These are phyloP conservation scores for Kwoniella newhampshirensis DNA, from an alignment of 768 basidiomycete species.

Conservation along the genomic window DNA sequence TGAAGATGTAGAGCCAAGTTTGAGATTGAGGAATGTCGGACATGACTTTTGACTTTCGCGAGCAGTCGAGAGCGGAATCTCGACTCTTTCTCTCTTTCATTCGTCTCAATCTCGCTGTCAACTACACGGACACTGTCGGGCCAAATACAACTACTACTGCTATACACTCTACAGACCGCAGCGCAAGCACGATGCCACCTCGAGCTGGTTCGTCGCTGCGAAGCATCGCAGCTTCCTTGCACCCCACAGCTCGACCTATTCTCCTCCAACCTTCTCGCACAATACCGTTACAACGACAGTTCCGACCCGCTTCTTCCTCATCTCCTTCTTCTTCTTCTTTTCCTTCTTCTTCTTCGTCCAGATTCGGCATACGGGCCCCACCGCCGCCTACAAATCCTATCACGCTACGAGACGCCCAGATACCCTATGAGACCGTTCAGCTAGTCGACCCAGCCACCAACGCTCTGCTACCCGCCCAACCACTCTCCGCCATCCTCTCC, in stretches of 20 bases:
- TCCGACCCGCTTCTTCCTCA: background rate
- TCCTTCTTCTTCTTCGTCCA: constrained; percentile 11
- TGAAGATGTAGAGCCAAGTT: too few species aligned
- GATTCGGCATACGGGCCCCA: constrained; percentile 9
- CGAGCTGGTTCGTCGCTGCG: too few species aligned
- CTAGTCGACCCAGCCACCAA: constrained; percentile 36
- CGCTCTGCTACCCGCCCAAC: constrained; percentile 30
- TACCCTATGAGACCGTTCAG: constrained; percentile 43
- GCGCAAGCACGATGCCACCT: too few species aligned
- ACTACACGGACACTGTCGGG: too few species aligned
- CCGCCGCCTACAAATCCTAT: constrained; percentile 7
- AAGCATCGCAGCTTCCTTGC: background rate
- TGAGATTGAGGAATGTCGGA: background rate
- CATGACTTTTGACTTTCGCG: constrained; percentile 4
- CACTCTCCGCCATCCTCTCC: constrained; percentile 27
- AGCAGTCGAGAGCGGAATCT: too few species aligned
- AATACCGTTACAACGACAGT: background rate
- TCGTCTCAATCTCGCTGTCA: too few species aligned
- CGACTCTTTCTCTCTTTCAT: too few species aligned
- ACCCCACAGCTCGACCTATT: background rate
- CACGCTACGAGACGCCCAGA: constrained; percentile 25
- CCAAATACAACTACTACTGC: too few species aligned
- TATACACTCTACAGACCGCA: too few species aligned
- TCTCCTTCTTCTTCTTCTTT: constrained; percentile 8
- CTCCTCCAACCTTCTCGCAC: background rate